Conservation (phyloP, 1,284 basidiomycete species). For the Ustilago nuda region DNA sequence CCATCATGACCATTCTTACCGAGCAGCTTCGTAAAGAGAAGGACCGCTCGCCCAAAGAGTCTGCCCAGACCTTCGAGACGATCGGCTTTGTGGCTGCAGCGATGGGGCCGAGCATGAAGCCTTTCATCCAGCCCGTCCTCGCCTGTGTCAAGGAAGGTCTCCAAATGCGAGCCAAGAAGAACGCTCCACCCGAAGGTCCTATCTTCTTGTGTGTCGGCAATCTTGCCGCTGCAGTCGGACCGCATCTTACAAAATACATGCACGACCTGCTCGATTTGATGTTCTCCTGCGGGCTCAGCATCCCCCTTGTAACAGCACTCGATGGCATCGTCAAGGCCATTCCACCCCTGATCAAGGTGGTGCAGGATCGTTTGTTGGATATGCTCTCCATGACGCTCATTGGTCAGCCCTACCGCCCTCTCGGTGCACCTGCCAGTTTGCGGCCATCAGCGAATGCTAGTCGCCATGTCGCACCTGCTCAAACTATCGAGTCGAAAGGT, state of each 20-base stretch:
- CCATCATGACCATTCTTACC: conserved; percentile 60
- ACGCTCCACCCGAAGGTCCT: conserved; percentile 90
- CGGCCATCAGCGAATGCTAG: conserved; percentile 44
- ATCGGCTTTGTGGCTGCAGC: conserved; percentile 94
- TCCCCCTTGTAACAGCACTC: conserved; percentile 86
- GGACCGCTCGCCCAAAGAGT: conserved; percentile 59
- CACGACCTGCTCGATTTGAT: conserved; percentile 97
- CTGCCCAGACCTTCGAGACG: conserved; percentile 80
- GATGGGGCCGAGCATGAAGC: conserved; percentile 93
- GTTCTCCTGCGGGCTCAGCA: conserved; percentile 93
- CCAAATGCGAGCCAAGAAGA: conserved; percentile 88
- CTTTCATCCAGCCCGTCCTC: conserved; percentile 93
- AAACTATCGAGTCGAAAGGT: conserved; percentile 73
- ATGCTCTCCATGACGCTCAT: conserved; percentile 65
- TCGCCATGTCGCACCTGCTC: conserved; percentile 41
- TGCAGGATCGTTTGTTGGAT: conserved; percentile 78
- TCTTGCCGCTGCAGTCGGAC: conserved; percentile 93
- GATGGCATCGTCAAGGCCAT: conserved; percentile 88
- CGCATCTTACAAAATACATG: conserved; percentile 91
- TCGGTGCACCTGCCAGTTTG: conserved; percentile 54
- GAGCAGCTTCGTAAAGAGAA: conserved; percentile 62
- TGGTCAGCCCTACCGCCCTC: conserved; percentile 63
- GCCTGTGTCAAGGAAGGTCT: conserved; percentile 88
- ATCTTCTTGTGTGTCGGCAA: conserved; percentile 98
- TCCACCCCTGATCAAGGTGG: conserved; percentile 87